These are phyloP conservation scores for Athelia psychrophila DNA, from an alignment of 1,284 basidiomycete genomes.

Conservation along the genomic window DNA sequence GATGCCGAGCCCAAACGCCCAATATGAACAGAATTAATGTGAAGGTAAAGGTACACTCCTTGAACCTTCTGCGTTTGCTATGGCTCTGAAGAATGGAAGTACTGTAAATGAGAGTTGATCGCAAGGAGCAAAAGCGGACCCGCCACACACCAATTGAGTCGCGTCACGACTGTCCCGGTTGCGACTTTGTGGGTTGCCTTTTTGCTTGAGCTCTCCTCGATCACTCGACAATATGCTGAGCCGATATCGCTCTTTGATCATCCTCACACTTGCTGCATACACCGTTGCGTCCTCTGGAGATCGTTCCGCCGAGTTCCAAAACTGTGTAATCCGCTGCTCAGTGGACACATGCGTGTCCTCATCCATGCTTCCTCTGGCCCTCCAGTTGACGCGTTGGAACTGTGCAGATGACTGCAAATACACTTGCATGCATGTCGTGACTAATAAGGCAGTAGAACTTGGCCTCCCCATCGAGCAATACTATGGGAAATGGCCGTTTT, in stretches of 20 bases:
- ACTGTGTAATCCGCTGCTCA: conserved; percentile 47
- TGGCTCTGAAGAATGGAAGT: too few species aligned
- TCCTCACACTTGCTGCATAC: background rate
- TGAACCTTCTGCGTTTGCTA: too few species aligned
- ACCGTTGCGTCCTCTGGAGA: conserved; percentile 57
- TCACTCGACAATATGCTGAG: too few species aligned
- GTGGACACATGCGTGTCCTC: conserved; percentile 26
- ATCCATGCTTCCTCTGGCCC: conserved; percentile 37
- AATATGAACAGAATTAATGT: too few species aligned
- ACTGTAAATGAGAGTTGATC: too few species aligned
- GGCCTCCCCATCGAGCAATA: conserved; percentile 68
- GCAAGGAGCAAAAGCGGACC: too few species aligned
- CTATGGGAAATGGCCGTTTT: conserved; percentile 97
- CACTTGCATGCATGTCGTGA: conserved; percentile 83
- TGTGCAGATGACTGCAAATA: conserved; percentile 91
- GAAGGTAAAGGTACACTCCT: too few species aligned
- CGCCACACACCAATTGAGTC: too few species aligned
- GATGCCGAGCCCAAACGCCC: too few species aligned
- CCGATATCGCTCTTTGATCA: background rate
- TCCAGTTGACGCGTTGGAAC: conserved; percentile 67
- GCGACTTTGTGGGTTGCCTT: too few species aligned
- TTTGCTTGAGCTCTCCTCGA: too few species aligned
- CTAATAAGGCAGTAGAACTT: conserved; percentile 50
- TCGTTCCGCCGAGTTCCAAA: conserved; percentile 48
- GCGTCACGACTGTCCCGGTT: too few species aligned